phyloP scores from a whole-genome alignment of 495 filamentous ascomycete species.

The Penicillium antarcticum region DNA sequence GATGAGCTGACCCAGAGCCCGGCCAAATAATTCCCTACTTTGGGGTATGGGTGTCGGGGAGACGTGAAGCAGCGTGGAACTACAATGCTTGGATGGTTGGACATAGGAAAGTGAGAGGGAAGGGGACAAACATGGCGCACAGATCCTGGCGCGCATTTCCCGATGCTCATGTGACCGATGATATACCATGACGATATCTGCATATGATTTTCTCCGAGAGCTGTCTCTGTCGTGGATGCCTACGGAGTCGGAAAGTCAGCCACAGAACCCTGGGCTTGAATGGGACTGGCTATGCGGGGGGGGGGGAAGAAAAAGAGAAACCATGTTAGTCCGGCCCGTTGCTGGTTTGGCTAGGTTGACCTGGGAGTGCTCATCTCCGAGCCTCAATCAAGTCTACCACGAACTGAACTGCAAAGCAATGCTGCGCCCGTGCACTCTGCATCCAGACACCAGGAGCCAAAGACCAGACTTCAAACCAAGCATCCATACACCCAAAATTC shows the following conservation, averaged over 20 bases:
- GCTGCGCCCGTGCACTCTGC: background rate
- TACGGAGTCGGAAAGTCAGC: too few species aligned
- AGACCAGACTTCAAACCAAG: too few species aligned
- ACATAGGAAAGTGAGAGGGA: background rate
- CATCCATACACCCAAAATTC: too few species aligned
- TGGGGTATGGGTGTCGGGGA: too few species aligned
- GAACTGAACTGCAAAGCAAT: too few species aligned
- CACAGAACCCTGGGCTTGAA: background rate
- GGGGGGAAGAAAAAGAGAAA: background rate
- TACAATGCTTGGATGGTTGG: too few species aligned
- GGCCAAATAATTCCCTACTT: conserved; percentile 5
- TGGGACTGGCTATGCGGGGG: background rate
- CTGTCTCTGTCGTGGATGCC: too few species aligned
- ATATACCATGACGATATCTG: too few species aligned
- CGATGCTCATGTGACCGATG: background rate
- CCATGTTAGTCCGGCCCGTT: background rate
- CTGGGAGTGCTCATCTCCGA: background rate
- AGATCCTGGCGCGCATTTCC: background rate
- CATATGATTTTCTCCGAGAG: too few species aligned
- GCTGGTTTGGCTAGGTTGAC: background rate
- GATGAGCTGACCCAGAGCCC: conserved; percentile 9
- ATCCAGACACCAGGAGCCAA: too few species aligned
- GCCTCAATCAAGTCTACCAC: too few species aligned
- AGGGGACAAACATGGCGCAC: background rate
- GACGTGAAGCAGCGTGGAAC: too few species aligned